These are phyloP conservation scores for Mycogone perniciosa DNA, from an alignment of 2,329 filamentous ascomycete species.

Conservation along the genomic window DNA sequence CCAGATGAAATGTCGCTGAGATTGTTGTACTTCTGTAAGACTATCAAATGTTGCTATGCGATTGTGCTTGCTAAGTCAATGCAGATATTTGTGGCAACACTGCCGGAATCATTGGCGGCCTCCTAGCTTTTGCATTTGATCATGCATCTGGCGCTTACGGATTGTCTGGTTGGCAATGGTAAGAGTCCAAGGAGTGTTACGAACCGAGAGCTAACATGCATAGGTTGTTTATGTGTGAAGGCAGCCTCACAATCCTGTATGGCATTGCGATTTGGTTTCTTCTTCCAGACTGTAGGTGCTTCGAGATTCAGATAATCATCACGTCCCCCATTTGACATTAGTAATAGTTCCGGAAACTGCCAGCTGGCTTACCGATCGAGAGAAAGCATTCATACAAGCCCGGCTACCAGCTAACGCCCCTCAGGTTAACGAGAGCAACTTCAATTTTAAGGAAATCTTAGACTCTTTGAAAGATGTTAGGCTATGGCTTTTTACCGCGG, in stretches of 20 bases:
- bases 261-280: slow-evolving; percentile 45
- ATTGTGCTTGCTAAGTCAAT: slow-evolving; percentile 11
- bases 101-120: slow-evolving; percentile 33
- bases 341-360: slow-evolving; percentile 37
- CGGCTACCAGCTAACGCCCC: slow-evolving; percentile 39
- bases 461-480: slow-evolving; percentile 33
- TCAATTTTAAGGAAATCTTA: slow-evolving; percentile 33
- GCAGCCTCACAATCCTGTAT: slow-evolving; percentile 39
- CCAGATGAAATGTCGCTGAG: slow-evolving; percentile 41
- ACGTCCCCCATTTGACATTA: slow-evolving; percentile 29
- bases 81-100: slow-evolving; percentile 36
- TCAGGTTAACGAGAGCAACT: slow-evolving; percentile 34
- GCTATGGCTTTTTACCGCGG: slow-evolving; percentile 40
- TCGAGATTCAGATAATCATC: slow-evolving; percentile 23
- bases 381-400: slow-evolving; percentile 43
- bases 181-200: neutral
- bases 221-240: slow-evolving; percentile 37
- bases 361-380: slow-evolving; percentile 38
- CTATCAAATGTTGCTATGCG: slow-evolving; percentile 12
- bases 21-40: slow-evolving; percentile 39
- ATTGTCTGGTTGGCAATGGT: slow-evolving; percentile 25
- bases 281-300: slow-evolving; percentile 44
- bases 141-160: slow-evolving; percentile 29
- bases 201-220: too few species aligned
- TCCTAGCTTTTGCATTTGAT: slow-evolving; percentile 40